Conservation (phyloP, 208 protist genomes). For the Trypanosoma theileri region DNA sequence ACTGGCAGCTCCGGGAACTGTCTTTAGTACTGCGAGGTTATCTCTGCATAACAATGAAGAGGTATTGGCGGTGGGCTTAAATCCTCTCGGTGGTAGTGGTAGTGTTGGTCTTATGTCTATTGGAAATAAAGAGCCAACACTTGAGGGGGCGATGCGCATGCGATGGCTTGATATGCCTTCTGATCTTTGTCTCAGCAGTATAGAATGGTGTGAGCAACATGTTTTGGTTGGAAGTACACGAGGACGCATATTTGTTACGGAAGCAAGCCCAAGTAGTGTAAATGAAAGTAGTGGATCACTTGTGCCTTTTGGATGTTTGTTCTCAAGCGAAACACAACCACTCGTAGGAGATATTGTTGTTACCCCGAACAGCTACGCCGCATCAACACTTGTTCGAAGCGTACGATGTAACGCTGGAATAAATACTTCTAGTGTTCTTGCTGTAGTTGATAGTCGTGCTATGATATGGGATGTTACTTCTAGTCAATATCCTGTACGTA, state of each 20-base stretch:
- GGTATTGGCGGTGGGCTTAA: constrained; percentile 61
- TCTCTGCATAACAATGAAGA: constrained; percentile 63
- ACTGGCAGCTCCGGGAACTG: constrained; percentile 43
- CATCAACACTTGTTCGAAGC: constrained; percentile 66
- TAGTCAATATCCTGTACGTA: constrained; percentile 39
- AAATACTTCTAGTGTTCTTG: constrained; percentile 41
- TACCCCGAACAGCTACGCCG: constrained; percentile 49
- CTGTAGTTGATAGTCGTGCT: constrained; percentile 38
- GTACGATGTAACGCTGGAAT: constrained; percentile 49
- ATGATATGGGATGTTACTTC: constrained; percentile 70
- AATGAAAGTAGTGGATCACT: constrained; percentile 37
- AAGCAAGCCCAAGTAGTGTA: constrained; percentile 30
- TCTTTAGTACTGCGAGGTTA: constrained; percentile 61
- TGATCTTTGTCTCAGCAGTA: constrained; percentile 34
- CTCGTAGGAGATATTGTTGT: constrained; percentile 57
- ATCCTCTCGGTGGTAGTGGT: constrained; percentile 45
- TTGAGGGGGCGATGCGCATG: constrained; percentile 51
- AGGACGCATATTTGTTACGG: constrained; percentile 64
- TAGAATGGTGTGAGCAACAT: constrained; percentile 70
- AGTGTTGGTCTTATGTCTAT: constrained; percentile 67
- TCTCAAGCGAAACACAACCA: constrained; percentile 19
- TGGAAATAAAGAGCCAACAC: constrained; percentile 28
- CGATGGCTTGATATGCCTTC: constrained; percentile 65
- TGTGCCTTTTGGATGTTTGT: constrained; percentile 33
- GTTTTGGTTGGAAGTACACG: constrained; percentile 69